A percentile compares a stretch with the other conserved stretches of the same genome.
phyloP scores from a whole-genome alignment of 192 early-diverging fungal species.

The Linderina pennispora region DNA sequence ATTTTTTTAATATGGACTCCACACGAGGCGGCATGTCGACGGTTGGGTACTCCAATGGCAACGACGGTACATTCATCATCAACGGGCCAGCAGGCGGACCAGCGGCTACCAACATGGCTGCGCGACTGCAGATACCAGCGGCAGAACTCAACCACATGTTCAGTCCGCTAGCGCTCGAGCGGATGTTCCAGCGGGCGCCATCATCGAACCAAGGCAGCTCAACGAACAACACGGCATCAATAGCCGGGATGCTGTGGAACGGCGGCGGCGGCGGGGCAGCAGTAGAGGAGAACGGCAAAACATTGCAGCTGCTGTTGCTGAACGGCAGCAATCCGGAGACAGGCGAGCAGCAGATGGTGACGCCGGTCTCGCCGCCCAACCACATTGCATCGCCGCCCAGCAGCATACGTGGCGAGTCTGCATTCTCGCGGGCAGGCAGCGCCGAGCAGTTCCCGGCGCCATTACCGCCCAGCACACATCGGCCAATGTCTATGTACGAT shows the following conservation, averaged over 20 bases:
- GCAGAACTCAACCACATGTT: slow-evolving; percentile 43
- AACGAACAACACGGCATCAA: slow-evolving; percentile 11
- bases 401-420: slow-evolving; percentile 4
- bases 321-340: slow-evolving; percentile 32
- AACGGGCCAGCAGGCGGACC: slow-evolving; percentile 9
- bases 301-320: slow-evolving; percentile 23
- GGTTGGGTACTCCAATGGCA: slow-evolving; percentile 5
- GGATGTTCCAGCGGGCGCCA: slow-evolving; percentile 26
- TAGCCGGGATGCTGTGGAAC: slow-evolving; percentile 30
- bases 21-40: too few relatives aligned
- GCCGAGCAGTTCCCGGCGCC: too few relatives aligned
- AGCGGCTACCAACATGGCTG: slow-evolving; percentile 2
- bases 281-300: slow-evolving; percentile 11
- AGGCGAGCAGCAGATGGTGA: slow-evolving; percentile 5
- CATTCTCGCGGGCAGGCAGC: neutral
- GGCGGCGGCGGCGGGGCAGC: neutral
- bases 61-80: slow-evolving; percentile 31
- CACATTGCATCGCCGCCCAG: slow-evolving; percentile 13
- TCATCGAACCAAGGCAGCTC: slow-evolving; percentile 3
- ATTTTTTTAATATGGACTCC: too few relatives aligned
- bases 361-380: slow-evolving; percentile 31
- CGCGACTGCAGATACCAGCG: slow-evolving; percentile 22
- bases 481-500: slow-evolving; percentile 9
- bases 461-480: slow-evolving; percentile 11
- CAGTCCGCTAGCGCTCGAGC: slow-evolving; percentile 31